Conservation (phyloP, 768 basidiomycete species). For the Wakefieldia striispora region DNA sequence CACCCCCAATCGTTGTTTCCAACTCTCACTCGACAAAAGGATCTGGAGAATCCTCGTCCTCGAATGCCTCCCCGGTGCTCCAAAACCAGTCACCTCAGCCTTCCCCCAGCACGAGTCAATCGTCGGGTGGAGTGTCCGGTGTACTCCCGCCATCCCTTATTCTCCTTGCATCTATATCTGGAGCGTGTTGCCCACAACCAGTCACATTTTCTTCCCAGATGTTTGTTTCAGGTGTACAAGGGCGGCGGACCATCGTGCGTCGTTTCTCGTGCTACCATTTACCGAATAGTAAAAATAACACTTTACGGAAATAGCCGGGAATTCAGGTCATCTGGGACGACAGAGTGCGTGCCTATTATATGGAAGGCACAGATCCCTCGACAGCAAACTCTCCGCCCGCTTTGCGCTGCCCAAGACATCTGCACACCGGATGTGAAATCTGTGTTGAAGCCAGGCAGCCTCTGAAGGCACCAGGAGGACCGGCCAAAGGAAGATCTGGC, state of each 20-base stretch:
- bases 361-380: slow-evolving; percentile 58
- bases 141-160: slow-evolving; percentile 30
- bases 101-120: slow-evolving; percentile 18
- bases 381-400: slow-evolving; percentile 62
- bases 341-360: slow-evolving; percentile 52
- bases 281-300: background rate
- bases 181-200: slow-evolving; percentile 10
- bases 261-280: background rate
- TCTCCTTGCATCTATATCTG: slow-evolving; percentile 30
- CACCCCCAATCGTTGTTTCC: slow-evolving; percentile 35
- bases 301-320: slow-evolving; percentile 8
- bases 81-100: slow-evolving; percentile 25
- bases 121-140: slow-evolving; percentile 15
- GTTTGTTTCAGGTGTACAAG: slow-evolving; percentile 3
- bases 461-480: slow-evolving; percentile 26
- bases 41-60: slow-evolving; percentile 23
- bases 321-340: slow-evolving; percentile 31
- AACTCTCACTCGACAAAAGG: slow-evolving; percentile 24
- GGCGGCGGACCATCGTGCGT: slow-evolving; percentile 16
- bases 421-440: slow-evolving; percentile 72
- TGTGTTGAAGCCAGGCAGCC: slow-evolving; percentile 61
- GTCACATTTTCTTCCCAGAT: slow-evolving; percentile 5
- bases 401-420: slow-evolving; percentile 69
- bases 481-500: slow-evolving; percentile 18
- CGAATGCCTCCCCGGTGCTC: slow-evolving; percentile 21